These are phyloP conservation scores for Ziziphus jujuba DNA, from an alignment of 306 rosid genomes.

Conservation along the genomic window DNA sequence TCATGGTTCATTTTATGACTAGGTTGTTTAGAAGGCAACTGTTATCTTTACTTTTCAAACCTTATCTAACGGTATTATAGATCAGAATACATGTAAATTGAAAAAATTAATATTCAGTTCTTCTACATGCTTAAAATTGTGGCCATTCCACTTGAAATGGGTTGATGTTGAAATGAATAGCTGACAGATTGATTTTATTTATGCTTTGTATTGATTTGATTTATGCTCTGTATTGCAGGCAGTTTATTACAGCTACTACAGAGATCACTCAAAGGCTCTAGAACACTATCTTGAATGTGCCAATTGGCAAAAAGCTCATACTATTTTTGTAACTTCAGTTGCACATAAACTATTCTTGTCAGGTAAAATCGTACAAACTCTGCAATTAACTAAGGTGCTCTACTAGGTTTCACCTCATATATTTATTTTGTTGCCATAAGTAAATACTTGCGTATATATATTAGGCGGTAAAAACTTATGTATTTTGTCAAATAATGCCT, in stretches of 20 bases:
- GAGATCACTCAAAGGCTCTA: slow-evolving; percentile 71
- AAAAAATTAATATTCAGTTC: slow-evolving; percentile 9
- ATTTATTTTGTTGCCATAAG: not conserved
- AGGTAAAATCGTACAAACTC: slow-evolving; percentile 43
- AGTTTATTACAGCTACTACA: slow-evolving; percentile 64
- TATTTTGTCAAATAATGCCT: no score
- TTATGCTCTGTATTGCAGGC: slow-evolving; percentile 61
- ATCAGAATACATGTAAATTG: not conserved
- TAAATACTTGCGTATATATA: no score
- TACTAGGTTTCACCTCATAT: slow-evolving; percentile 3
- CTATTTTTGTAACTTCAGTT: slow-evolving; percentile 68
- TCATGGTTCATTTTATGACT: not conserved
- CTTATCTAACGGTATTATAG: not conserved
- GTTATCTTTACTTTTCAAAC: slow-evolving; percentile 20
- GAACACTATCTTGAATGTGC: slow-evolving; percentile 82
- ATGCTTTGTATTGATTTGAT: slow-evolving; percentile 30
- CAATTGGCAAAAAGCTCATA: slow-evolving; percentile 92
- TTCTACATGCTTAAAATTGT: slow-evolving; percentile 13
- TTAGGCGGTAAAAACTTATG: no score
- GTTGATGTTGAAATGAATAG: not conserved
- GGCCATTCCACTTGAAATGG: slow-evolving; percentile 18
- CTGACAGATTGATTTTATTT: slow-evolving; percentile 28
- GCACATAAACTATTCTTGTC: slow-evolving; percentile 77
- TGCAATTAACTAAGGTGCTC: slow-evolving; percentile 5
- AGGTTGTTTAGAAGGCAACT: not conserved